Evolutionary conservation across 2,329 filamentous ascomycete genomes (phyloP).

Genomic region (Alternaria dauci): DNA sequence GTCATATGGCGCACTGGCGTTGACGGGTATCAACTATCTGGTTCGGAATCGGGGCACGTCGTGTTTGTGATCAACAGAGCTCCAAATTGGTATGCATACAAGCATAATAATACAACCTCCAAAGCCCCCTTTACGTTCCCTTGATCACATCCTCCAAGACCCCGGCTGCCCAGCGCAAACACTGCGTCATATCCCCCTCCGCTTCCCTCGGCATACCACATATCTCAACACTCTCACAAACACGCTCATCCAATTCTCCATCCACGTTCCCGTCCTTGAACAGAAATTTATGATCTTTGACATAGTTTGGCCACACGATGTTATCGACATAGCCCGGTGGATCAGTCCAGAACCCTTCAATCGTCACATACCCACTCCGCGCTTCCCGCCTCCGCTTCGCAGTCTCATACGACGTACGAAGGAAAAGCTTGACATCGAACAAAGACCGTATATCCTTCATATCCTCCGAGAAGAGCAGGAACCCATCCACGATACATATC

Average conservation of each 20-base stretch:
- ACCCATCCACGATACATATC: conserved; percentile 81
- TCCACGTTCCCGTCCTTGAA: conserved; percentile 75
- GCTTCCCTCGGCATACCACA: conserved; percentile 53
- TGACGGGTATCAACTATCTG: neutral
- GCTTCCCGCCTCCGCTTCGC: conserved; percentile 73
- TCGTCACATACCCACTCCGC: conserved; percentile 78
- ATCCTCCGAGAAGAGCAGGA: conserved; percentile 77
- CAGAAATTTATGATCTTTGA: conserved; percentile 79
- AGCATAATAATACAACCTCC: conserved; percentile 16
- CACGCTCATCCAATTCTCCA: conserved; percentile 59
- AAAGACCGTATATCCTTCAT: conserved; percentile 62
- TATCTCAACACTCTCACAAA: conserved; percentile 39
- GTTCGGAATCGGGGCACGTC: neutral
- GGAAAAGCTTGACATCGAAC: conserved; percentile 80
- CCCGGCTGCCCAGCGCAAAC: conserved; percentile 43
- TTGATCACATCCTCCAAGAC: conserved; percentile 35
- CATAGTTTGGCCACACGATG: conserved; percentile 96
- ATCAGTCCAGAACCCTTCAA: conserved; percentile 91
- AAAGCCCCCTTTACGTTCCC: conserved; percentile 11
- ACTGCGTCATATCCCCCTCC: conserved; percentile 44
- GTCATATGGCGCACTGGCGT: conserved; percentile 26
- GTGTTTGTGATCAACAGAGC: neutral
- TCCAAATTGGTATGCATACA: neutral
- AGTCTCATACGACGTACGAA: conserved; percentile 69
- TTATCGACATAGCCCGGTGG: conserved; percentile 93